Conservation (phyloP, 2,329 filamentous ascomycete species). For the Drechslerella stenobrocha region DNA sequence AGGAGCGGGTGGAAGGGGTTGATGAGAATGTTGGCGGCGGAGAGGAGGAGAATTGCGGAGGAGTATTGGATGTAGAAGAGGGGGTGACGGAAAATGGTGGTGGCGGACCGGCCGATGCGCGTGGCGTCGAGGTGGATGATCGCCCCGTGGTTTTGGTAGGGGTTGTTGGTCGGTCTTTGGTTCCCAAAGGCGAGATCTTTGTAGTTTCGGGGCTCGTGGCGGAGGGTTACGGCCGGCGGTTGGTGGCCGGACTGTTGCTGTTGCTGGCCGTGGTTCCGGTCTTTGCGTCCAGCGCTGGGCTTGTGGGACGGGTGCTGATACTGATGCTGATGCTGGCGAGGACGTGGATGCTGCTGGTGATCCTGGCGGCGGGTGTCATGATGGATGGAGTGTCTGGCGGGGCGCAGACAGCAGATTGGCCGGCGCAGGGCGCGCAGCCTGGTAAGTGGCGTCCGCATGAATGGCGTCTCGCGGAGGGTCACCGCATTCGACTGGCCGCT, state of each 20-base stretch:
- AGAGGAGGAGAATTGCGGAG: constrained; percentile 37
- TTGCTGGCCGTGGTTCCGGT: too few species aligned
- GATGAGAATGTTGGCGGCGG: constrained; percentile 24
- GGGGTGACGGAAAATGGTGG: constrained; percentile 19
- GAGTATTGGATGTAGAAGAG: constrained; percentile 35
- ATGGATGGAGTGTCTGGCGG: neutral
- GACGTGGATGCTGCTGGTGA: neutral
- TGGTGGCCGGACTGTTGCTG: too few species aligned
- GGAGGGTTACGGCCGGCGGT: too few species aligned
- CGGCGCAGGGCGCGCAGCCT: too few species aligned
- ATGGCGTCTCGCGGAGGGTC: too few species aligned
- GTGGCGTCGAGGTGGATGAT: neutral
- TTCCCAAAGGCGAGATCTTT: neutral
- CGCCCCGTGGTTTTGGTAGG: neutral
- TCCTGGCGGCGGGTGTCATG: neutral
- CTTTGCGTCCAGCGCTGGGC: neutral
- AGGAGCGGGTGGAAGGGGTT: constrained; percentile 46
- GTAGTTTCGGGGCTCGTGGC: too few species aligned
- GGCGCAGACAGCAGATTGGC: neutral
- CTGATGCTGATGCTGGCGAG: neutral
- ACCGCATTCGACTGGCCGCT: too few species aligned
- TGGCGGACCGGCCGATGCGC: constrained; percentile 2
- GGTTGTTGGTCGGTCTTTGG: neutral
- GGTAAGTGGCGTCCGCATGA: too few species aligned
- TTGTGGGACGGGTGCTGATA: neutral